A percentile compares a stretch with the other conserved stretches of the same genome.
Conservation (phyloP, 495 filamentous ascomycete species). For the Xylaria bambusicola region DNA sequence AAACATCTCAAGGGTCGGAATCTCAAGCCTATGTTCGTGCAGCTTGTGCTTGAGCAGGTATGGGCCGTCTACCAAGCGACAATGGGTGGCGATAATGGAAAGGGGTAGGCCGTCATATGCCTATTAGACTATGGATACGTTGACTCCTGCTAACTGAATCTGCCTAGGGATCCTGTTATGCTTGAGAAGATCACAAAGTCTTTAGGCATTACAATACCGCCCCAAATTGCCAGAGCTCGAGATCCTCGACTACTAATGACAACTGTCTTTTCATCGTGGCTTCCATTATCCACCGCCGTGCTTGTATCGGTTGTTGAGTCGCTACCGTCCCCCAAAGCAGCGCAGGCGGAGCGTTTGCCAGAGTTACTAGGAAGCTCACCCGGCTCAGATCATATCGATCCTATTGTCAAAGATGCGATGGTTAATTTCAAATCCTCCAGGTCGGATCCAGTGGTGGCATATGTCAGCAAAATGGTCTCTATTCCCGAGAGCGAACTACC, state of each 20-base stretch:
- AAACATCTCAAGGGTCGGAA: slow-evolving; percentile 92
- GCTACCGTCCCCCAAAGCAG: slow-evolving; percentile 80
- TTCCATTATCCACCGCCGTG: slow-evolving; percentile 89
- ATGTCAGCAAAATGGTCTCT: slow-evolving; percentile 98
- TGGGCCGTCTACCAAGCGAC: slow-evolving; percentile 98
- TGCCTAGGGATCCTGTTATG: slow-evolving; percentile 70
- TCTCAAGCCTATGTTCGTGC: slow-evolving; percentile 97
- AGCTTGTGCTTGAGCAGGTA: slow-evolving; percentile 91
- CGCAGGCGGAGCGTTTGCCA: slow-evolving; percentile 81
- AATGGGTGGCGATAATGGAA: slow-evolving; percentile 74
- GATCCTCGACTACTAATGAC: slow-evolving; percentile 83
- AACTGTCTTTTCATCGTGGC: slow-evolving; percentile 83
- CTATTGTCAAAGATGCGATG: slow-evolving; percentile 74
- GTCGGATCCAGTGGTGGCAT: slow-evolving; percentile 83
- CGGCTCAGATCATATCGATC: slow-evolving; percentile 67
- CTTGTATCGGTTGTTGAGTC: slow-evolving; percentile 93
- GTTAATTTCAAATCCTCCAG: slow-evolving; percentile 68
- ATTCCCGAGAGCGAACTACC: slow-evolving; percentile 88
- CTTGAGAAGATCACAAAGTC: slow-evolving; percentile 96
- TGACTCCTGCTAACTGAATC: slow-evolving; percentile 20
- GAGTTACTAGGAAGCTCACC: slow-evolving; percentile 79
- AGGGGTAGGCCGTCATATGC: slow-evolving; percentile 60
- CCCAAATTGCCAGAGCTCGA: slow-evolving; percentile 79
- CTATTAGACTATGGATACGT: slow-evolving; percentile 13
- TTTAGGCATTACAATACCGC: slow-evolving; percentile 76